Evolutionary conservation across 352 stramenopile species (phyloP).

Genomic region (Globisporangium perplexum): DNA sequence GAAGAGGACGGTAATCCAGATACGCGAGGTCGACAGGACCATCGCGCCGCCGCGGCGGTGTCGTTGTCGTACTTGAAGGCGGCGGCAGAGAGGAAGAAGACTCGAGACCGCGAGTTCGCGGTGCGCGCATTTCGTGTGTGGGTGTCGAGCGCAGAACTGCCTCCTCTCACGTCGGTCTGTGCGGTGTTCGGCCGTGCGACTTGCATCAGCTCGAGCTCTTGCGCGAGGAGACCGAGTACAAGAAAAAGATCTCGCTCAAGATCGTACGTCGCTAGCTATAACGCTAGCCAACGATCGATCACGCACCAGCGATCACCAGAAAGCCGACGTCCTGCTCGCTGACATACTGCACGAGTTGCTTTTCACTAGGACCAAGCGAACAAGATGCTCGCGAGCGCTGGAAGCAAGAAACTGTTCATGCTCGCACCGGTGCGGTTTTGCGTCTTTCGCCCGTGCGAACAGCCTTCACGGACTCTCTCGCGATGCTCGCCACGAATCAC

Average conservation of each 20-base stretch:
- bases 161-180: not conserved
- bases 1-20: not conserved
- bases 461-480: not conserved
- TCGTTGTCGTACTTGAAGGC: slow-evolving; percentile 53
- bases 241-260: slow-evolving; percentile 70
- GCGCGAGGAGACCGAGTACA: slow-evolving; percentile 58
- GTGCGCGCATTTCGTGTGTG: slow-evolving; percentile 11
- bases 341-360: not conserved
- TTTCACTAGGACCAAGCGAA: slow-evolving; percentile 59
- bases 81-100: slow-evolving; percentile 62
- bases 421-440: slow-evolving; percentile 30
- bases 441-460: too few species aligned
- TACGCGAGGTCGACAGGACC: not conserved
- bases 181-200: not conserved
- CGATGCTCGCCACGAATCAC: not conserved
- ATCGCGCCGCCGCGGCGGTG: slow-evolving; percentile 26
- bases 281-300: not conserved
- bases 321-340: too few species aligned
- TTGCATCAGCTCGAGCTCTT: slow-evolving; percentile 36
- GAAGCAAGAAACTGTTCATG: slow-evolving; percentile 40
- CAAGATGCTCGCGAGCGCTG: slow-evolving; percentile 44
- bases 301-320: not conserved
- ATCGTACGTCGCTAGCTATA: slow-evolving; percentile 37
- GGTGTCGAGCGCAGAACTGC: not conserved
- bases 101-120: slow-evolving; percentile 59